Conservation (phyloP, 2,329 filamentous ascomycete species). For the Ilyonectria destructans region DNA sequence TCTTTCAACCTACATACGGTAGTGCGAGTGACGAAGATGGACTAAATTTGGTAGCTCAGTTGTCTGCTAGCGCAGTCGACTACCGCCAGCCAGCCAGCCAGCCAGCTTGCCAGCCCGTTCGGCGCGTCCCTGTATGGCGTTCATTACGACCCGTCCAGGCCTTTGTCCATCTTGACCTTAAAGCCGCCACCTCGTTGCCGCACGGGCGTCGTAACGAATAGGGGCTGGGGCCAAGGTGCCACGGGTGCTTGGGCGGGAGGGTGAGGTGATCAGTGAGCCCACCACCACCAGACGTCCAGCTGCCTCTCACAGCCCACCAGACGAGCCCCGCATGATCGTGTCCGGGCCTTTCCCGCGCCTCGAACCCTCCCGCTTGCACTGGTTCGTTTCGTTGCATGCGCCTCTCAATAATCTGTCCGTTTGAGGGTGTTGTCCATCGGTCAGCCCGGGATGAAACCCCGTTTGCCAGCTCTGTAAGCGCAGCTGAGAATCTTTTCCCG, state of each 20-base stretch:
- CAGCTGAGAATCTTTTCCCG: constrained; percentile 31
- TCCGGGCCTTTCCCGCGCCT: constrained; percentile 29
- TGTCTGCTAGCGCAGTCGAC: constrained; percentile 30
- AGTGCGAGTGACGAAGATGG: constrained; percentile 26
- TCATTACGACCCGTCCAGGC: constrained; percentile 37
- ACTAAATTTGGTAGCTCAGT: constrained; percentile 34
- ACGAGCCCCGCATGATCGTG: constrained; percentile 30
- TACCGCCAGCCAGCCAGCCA: constrained; percentile 4
- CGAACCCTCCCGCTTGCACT: constrained; percentile 40
- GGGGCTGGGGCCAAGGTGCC: constrained; percentile 37
- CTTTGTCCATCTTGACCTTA: constrained; percentile 37
- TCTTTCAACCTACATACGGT: constrained; percentile 20
- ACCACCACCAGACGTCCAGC: constrained; percentile 43
- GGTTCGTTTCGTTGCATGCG: constrained; percentile 43
- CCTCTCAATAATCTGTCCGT: constrained; percentile 27
- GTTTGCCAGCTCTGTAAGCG: constrained; percentile 7
- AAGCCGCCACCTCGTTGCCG: constrained; percentile 37
- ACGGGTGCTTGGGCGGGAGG: constrained; percentile 33
- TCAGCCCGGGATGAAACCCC: constrained; percentile 24
- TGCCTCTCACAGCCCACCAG: constrained; percentile 37
- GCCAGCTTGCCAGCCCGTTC: constrained; percentile 25
- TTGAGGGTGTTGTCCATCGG: constrained; percentile 35
- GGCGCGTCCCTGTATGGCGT: constrained; percentile 35
- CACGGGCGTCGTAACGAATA: constrained; percentile 42
- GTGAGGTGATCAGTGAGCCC: constrained; percentile 49